Conservation (phyloP, 73 alveolate species). For the Tetrahymena elliotti region DNA sequence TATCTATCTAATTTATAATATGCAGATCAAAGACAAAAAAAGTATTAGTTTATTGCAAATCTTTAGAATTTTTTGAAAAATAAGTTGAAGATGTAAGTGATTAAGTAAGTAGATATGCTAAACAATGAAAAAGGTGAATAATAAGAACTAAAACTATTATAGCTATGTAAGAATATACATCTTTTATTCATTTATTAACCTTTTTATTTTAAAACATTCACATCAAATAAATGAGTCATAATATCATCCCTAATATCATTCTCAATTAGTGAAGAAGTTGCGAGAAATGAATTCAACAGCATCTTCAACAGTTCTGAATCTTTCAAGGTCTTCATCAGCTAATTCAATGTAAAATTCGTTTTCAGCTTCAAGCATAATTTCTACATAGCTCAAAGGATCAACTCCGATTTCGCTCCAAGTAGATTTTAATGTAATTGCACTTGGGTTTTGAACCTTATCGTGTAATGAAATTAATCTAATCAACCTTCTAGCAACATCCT, state of each 20-base stretch:
- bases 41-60: neutral
- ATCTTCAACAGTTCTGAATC: constrained; percentile 61
- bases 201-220: neutral
- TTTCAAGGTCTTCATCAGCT: constrained; percentile 64
- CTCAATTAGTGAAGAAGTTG: constrained; percentile 30
- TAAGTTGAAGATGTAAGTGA: neutral
- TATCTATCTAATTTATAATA: neutral
- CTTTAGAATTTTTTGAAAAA: neutral
- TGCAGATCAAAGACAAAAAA: neutral
- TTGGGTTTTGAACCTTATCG: constrained; percentile 63
- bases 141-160: neutral
- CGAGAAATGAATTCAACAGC: constrained; percentile 54
- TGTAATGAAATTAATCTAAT: constrained; percentile 58
- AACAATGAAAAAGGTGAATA: neutral
- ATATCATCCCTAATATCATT: neutral
- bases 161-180: neutral
- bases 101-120: neutral
- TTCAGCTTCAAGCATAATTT: constrained; percentile 56
- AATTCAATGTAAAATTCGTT: constrained; percentile 61
- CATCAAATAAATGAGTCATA: neutral
- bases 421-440: constrained; percentile 49
- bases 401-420: constrained; percentile 59
- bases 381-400: constrained; percentile 53
- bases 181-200: neutral
- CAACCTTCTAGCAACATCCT: constrained; percentile 57